Conservation (phyloP, 306 rosid genomes). For the Medicago truncatula region DNA sequence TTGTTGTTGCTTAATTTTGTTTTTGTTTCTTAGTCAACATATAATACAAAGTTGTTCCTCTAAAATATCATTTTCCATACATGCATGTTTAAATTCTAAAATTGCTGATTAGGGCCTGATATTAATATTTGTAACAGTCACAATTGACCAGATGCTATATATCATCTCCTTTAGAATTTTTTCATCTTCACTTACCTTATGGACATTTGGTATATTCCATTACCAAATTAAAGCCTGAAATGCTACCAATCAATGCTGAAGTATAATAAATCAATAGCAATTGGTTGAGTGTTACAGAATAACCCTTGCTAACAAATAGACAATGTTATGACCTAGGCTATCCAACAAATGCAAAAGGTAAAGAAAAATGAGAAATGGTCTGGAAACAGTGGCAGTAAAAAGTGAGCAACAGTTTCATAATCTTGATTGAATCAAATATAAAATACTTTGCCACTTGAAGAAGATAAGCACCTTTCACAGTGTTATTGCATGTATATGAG, state of each 20-base stretch:
- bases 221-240: constrained; percentile 8
- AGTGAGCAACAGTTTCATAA: constrained; percentile 12
- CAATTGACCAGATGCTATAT: too few relatives aligned
- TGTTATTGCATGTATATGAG: neutral
- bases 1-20: neutral
- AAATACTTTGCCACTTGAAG: neutral
- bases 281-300: neutral
- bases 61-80: too few relatives aligned
- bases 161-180: neutral
- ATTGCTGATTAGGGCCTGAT: too few relatives aligned
- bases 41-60: too few relatives aligned
- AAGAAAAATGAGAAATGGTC: constrained; percentile 14
- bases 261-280: constrained; percentile 32
- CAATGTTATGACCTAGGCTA: neutral
- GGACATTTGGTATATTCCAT: constrained; percentile 25
- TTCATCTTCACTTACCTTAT: too few relatives aligned
- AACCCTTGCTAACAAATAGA: neutral
- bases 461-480: constrained; percentile 12
- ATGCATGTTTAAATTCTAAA: too few relatives aligned
- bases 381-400: neutral
- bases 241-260: constrained; percentile 24
- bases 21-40: neutral
- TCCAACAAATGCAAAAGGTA: neutral
- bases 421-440: constrained; percentile 20
- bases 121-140: too few relatives aligned